A percentile compares a stretch with the other conserved stretches of the same genome.
These are phyloP conservation scores for Mucuna pruriens DNA, from an alignment of 306 rosid genomes.

Conservation along the genomic window DNA sequence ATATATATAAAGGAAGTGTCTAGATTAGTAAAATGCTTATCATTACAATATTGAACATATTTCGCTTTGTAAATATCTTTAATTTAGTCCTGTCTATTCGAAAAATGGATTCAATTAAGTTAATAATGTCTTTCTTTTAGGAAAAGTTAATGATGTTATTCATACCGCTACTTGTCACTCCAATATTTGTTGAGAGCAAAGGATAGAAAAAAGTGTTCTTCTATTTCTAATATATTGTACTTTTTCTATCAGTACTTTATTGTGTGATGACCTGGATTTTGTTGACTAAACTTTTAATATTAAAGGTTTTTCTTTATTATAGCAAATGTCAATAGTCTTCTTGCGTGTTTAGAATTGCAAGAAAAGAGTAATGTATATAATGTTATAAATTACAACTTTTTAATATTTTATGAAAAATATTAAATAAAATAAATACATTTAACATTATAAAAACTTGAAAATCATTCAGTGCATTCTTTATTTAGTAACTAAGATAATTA, in stretches of 20 bases:
- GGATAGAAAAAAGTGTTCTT: no score
- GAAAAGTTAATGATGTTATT: no score
- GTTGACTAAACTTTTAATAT: background rate
- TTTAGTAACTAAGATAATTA: background rate
- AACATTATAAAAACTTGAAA: background rate
- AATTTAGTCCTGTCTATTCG: background rate
- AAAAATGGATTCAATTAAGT: background rate
- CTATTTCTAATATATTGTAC: no score
- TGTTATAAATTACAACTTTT: background rate
- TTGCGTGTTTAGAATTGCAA: background rate
- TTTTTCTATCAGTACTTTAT: background rate
- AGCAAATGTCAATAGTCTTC: background rate
- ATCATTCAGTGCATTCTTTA: background rate
- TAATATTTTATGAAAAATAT: no score
- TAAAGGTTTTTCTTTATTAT: background rate
- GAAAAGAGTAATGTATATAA: background rate
- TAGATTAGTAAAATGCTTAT: background rate
- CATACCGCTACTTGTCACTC: background rate
- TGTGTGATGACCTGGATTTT: background rate
- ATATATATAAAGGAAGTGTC: no score
- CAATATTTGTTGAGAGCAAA: background rate
- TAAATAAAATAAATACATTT: background rate
- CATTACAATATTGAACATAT: background rate
- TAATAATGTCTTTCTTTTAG: no score
- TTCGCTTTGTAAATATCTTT: background rate